Conservation (phyloP, 163 green algal genomes). For the Volvox carteri region DNA sequence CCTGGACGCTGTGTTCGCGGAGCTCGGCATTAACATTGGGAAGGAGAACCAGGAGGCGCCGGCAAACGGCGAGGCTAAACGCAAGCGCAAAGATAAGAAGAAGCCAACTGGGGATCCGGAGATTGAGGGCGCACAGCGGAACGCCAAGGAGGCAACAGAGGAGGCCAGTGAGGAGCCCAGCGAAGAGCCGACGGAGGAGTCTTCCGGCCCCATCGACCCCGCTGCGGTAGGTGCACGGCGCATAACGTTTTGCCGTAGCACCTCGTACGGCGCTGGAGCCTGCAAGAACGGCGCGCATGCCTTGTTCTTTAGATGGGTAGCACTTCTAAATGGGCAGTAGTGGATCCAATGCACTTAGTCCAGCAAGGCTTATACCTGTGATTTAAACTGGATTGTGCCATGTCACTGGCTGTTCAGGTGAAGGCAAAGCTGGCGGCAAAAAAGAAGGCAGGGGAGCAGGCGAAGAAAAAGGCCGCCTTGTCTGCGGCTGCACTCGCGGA, state of each 20-base stretch:
- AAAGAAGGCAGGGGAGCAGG: constrained; percentile 47
- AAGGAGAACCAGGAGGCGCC: constrained; percentile 53
- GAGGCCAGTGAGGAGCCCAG: constrained; percentile 52
- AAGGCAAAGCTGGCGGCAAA: constrained; percentile 63
- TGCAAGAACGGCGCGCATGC: too few relatives aligned
- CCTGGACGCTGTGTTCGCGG: constrained; percentile 81
- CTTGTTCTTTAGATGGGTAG: too few relatives aligned
- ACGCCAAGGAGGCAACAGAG: constrained; percentile 12
- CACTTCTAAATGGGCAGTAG: too few relatives aligned
- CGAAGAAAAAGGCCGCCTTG: constrained; percentile 58
- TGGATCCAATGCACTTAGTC: too few relatives aligned
- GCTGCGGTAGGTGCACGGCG: constrained; percentile 57
- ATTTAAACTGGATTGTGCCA: too few relatives aligned
- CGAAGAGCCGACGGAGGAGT: constrained; percentile 40
- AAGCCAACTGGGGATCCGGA: constrained; percentile 20
- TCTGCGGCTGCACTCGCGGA: constrained; percentile 61
- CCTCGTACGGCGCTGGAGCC: too few relatives aligned
- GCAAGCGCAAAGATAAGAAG: constrained; percentile 61
- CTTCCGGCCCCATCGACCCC: constrained; percentile 47
- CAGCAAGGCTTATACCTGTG: too few relatives aligned
- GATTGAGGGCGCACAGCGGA: constrained; percentile 16
- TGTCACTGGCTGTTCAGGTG: constrained; percentile 20
- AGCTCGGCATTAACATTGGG: constrained; percentile 74
- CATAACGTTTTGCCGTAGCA: background rate
- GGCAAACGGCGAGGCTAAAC: constrained; percentile 71